Conservation (phyloP, 2,329 filamentous ascomycete species). For the Diaporthe capsici region DNA sequence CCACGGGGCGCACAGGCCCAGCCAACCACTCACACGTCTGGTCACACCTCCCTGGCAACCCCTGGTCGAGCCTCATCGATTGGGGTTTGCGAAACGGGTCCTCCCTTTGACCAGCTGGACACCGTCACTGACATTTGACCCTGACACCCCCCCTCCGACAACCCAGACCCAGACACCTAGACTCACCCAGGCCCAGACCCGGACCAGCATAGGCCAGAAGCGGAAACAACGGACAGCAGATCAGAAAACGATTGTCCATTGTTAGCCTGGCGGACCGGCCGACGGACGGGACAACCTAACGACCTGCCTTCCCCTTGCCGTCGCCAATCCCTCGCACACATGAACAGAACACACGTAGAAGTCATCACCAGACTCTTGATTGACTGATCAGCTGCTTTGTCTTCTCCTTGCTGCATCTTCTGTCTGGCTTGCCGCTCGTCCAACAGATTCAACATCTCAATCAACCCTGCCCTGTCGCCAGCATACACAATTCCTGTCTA, state of each 20-base stretch:
- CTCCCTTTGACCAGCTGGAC: slow-evolving; percentile 29
- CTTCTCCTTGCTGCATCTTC: neutral
- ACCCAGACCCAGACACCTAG: neutral
- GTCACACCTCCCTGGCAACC: slow-evolving; percentile 22
- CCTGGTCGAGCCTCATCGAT: slow-evolving; percentile 26
- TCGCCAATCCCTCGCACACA: slow-evolving; percentile 14
- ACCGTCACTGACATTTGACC: neutral
- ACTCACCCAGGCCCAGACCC: slow-evolving; percentile 1
- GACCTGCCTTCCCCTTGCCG: slow-evolving; percentile 11
- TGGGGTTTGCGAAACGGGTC: slow-evolving; percentile 26
- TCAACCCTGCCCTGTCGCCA: neutral
- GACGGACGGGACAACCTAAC: neutral
- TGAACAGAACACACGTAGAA: neutral
- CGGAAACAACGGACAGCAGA: slow-evolving; percentile 27
- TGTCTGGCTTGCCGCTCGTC: neutral
- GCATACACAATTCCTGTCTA: neutral
- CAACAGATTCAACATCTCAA: slow-evolving; percentile 3
- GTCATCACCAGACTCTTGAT: slow-evolving; percentile 17
- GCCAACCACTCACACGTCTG: neutral
- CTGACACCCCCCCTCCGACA: neutral
- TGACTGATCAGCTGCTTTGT: neutral
- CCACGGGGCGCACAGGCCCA: neutral
- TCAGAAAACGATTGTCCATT: slow-evolving; percentile 29
- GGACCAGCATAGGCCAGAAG: slow-evolving; percentile 10
- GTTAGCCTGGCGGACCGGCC: slow-evolving; percentile 23